phyloP scores from a whole-genome alignment of 2,329 filamentous ascomycete genomes.

The Ophiostoma triangulosporum region DNA sequence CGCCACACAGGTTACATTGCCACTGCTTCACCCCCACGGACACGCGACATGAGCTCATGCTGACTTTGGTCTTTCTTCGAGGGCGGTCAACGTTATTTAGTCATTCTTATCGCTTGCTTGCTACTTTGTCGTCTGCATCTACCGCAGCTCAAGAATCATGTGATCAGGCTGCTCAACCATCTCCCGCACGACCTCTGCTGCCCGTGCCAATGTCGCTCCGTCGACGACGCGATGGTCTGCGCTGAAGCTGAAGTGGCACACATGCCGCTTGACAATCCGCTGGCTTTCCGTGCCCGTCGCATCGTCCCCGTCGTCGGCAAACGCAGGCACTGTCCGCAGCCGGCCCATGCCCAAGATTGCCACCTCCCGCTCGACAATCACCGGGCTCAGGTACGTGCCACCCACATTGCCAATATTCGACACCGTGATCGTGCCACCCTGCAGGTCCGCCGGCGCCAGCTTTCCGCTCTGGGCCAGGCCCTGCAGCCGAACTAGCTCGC shows the following conservation, averaged over 20 bases:
- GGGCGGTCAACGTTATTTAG: too few relatives aligned
- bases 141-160: slow-evolving; percentile 75
- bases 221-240: slow-evolving; percentile 91
- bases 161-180: slow-evolving; percentile 74
- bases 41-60: neutral
- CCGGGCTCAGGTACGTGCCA: slow-evolving; percentile 79
- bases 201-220: slow-evolving; percentile 85
- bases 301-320: slow-evolving; percentile 42
- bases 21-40: too few relatives aligned
- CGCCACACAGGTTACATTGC: neutral
- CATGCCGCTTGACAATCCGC: slow-evolving; percentile 57
- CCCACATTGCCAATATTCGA: slow-evolving; percentile 95
- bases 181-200: slow-evolving; percentile 65
- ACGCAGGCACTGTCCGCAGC: slow-evolving; percentile 68
- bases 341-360: slow-evolving; percentile 83
- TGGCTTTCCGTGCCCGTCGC: slow-evolving; percentile 45
- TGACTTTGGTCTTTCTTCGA: too few relatives aligned
- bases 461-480: slow-evolving; percentile 59
- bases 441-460: slow-evolving; percentile 60
- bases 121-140: neutral
- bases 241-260: slow-evolving; percentile 90
- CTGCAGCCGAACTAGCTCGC: slow-evolving; percentile 63
- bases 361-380: slow-evolving; percentile 82
- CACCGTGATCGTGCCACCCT: slow-evolving; percentile 82
- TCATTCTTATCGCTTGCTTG: neutral